Conservation (phyloP, 2,329 filamentous ascomycete species). For the Gnomoniopsis sp. region DNA sequence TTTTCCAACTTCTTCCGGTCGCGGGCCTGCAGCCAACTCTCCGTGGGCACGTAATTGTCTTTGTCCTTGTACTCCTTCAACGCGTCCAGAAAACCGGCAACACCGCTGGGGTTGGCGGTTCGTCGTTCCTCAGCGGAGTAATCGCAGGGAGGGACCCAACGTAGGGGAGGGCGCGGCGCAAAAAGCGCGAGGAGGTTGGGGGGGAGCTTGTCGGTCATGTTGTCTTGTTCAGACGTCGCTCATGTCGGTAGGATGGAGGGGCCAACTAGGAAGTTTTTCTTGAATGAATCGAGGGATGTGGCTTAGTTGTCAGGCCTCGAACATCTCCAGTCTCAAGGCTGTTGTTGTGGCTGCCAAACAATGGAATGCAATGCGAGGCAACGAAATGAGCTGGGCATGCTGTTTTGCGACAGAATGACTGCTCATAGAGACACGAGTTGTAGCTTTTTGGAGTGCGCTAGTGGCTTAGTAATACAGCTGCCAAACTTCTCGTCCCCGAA, state of each 20-base stretch:
- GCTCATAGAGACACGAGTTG: slow-evolving; percentile 1
- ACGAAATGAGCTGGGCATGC: not conserved
- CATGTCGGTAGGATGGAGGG: not conserved
- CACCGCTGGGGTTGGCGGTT: slow-evolving; percentile 68
- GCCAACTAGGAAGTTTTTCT: not conserved
- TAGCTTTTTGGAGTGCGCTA: slow-evolving; percentile 6
- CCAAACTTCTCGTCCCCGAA: slow-evolving; percentile 8
- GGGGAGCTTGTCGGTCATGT: slow-evolving; percentile 95
- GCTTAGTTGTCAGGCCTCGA: not conserved
- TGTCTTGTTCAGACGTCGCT: slow-evolving; percentile 62
- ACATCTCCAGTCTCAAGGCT: not conserved
- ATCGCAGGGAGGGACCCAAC: slow-evolving; percentile 82
- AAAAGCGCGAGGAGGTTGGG: slow-evolving; percentile 91
- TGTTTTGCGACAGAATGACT: slow-evolving; percentile 13
- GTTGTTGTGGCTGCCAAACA: not conserved
- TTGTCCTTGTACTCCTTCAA: slow-evolving; percentile 75
- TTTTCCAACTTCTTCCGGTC: slow-evolving; percentile 83
- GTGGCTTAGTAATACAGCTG: slow-evolving; percentile 11
- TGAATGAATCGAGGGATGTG: not conserved
- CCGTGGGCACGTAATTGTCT: slow-evolving; percentile 74
- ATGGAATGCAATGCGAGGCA: not conserved
- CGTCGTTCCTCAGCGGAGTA: slow-evolving; percentile 77
- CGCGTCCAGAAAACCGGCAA: slow-evolving; percentile 72
- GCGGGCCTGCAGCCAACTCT: slow-evolving; percentile 88
- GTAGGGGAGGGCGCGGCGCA: slow-evolving; percentile 85